Percentiles rank a stretch among this genome's conserved stretches.
phyloP scores from a whole-genome alignment of 2,329 filamentous ascomycete genomes.

The Trichophaea hybrida region DNA sequence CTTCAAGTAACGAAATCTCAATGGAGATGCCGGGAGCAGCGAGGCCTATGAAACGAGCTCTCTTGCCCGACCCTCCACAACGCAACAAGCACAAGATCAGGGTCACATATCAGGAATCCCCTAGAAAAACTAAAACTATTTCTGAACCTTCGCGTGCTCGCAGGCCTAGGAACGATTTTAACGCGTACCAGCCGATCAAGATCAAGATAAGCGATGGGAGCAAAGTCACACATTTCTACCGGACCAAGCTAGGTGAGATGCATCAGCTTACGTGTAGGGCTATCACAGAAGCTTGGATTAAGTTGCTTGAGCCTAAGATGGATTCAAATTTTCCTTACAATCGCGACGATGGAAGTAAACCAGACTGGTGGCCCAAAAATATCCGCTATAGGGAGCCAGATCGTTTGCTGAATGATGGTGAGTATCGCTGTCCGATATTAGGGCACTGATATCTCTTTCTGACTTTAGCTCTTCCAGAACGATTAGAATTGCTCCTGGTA shows the following conservation, averaged over 20 bases:
- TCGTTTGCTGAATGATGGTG: conserved; percentile 54
- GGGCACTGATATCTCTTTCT: not conserved
- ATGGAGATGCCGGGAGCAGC: too few relatives aligned
- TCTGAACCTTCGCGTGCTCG: too few relatives aligned
- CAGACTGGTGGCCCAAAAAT: conserved; percentile 51
- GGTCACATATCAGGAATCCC: too few relatives aligned
- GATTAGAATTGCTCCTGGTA: conserved; percentile 19
- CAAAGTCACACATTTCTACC: conserved; percentile 46
- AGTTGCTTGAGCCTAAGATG: conserved; percentile 61
- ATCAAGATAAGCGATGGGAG: conserved; percentile 43
- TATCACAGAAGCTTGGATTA: conserved; percentile 62
- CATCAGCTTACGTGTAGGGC: conserved; percentile 59
- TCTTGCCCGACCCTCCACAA: too few relatives aligned
- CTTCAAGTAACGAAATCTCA: too few relatives aligned
- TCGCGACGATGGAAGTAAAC: conserved; percentile 44
- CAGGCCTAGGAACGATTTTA: too few relatives aligned
- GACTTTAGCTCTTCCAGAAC: conserved; percentile 12
- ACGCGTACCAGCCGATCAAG: too few relatives aligned
- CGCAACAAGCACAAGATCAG: too few relatives aligned
- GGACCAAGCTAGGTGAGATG: conserved; percentile 47
- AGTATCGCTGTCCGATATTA: conserved; percentile 2
- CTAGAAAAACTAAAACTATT: too few relatives aligned
- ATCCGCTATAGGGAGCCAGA: conserved; percentile 60
- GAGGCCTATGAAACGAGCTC: too few relatives aligned
- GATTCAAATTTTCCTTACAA: conserved; percentile 62